Conservation (phyloP, 495 filamentous ascomycete genomes). For the Xylaria venustula region DNA sequence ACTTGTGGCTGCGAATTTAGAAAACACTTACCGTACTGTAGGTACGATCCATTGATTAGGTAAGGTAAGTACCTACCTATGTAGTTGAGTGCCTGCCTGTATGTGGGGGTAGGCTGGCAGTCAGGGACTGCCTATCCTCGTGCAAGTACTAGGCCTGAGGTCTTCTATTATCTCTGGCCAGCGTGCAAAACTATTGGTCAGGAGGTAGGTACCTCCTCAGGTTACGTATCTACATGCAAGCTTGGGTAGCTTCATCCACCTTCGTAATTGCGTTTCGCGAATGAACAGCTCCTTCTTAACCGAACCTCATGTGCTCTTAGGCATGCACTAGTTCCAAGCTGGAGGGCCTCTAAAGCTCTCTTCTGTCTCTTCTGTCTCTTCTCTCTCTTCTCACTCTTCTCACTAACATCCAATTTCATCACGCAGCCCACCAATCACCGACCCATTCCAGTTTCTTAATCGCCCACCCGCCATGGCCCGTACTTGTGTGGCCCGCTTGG, state of each 20-base stretch:
- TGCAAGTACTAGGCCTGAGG: too few species aligned
- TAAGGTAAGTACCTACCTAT: too few species aligned
- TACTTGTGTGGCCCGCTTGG: conserved; percentile 21
- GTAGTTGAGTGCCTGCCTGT: too few species aligned
- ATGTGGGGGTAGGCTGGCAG: too few species aligned
- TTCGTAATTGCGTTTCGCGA: neutral
- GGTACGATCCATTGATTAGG: too few species aligned
- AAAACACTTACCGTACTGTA: too few species aligned
- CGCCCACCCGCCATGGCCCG: conserved; percentile 28
- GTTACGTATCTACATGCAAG: neutral
- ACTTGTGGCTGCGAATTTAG: too few species aligned
- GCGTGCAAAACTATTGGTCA: too few species aligned
- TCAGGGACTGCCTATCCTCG: too few species aligned
- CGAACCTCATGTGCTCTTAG: neutral
- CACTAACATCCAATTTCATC: neutral
- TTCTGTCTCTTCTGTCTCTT: too few species aligned
- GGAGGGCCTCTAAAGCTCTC: neutral
- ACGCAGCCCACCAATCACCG: neutral
- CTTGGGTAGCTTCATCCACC: neutral
- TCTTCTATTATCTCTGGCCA: too few species aligned
- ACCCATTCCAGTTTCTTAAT: neutral
- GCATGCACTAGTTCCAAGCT: neutral
- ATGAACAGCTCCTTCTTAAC: neutral
- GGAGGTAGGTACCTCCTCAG: neutral
- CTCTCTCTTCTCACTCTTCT: too few species aligned